Evolutionary conservation across 139 green algal species (phyloP), one percentile per base, ranked within the genome.

Genomic region (Chlorella sorokiniana): DNA sequence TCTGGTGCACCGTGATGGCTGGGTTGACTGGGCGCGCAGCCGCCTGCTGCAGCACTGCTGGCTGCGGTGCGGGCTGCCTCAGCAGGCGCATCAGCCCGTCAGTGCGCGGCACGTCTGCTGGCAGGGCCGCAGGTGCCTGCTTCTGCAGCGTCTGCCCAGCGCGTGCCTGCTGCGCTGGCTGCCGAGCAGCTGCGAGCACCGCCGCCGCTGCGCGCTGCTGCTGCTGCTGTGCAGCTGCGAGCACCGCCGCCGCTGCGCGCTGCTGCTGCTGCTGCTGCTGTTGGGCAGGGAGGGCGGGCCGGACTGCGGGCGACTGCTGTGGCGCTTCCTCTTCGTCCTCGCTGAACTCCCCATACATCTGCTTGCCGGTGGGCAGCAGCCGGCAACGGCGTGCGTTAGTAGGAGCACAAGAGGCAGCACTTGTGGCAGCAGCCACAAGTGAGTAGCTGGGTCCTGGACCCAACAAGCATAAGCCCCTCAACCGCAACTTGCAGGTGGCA

Each of bases 251-350:
- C 14, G 62, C 7, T 4, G 42, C 35, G 35, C 54, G 67, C 67
- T 73, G 38, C 67, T 54, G 67, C 67, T 52, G 67, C 67, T 73
- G 67, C 67, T 73, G 67, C 48, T 59, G 48, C 48, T 59, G 48
- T 16, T 11, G 48, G 48, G 16, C 48, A 11, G 48, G 48, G 14
- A 59, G 48, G 48, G 14, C 14, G 11, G 11, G 48, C 48, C 14
- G 48, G 14, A 25, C 48, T 25, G 11, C 14, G 11, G 48, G 48
- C 16, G 11, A 16, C 48, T 59, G 48, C 11, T 59, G 48, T 59
- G 48, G 48, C 48, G 56, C 18, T 65, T 65, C 56, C 16, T 65
- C 56, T 22, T 65, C 56, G 18, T 65, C 56, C 56, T 65, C 56
- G 56, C 56, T 65, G 18, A 65, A 65, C 10, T 65, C 56, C 6